Conservation (phyloP, 495 filamentous ascomycete species). For the Penicillium roqueforti region DNA sequence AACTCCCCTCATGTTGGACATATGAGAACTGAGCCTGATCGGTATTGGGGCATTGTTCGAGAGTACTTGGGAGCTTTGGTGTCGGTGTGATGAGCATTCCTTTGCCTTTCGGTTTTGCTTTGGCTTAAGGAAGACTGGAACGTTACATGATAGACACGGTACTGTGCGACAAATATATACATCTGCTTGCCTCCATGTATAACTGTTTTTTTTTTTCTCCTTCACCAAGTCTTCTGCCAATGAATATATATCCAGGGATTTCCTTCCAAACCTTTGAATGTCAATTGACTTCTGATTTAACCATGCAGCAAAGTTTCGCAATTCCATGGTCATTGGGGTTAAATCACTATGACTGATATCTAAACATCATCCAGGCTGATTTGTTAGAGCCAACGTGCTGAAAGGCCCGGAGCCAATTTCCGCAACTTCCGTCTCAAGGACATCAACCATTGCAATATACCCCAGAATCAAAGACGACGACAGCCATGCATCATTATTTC, state of each 20-base stretch:
- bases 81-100: background rate
- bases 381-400: slow-evolving; percentile 8
- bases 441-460: background rate
- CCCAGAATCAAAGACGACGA: slow-evolving; percentile 11
- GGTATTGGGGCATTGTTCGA: slow-evolving; percentile 43
- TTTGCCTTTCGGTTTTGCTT: background rate
- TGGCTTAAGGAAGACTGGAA: background rate
- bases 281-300: background rate
- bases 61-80: slow-evolving; percentile 17
- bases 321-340: background rate
- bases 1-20: slow-evolving; percentile 43
- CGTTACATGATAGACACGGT: background rate
- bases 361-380: background rate
- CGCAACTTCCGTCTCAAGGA: background rate
- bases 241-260: background rate
- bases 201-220: background rate
- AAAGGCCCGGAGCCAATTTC: slow-evolving; percentile 20
- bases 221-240: background rate
- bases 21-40: slow-evolving; percentile 38
- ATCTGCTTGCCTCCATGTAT: background rate
- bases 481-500: slow-evolving; percentile 21
- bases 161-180: background rate
- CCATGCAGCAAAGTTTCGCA: background rate
- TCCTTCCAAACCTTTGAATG: background rate
- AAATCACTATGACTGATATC: slow-evolving; percentile 3